These are phyloP conservation scores for Plasmodium fragile DNA, from an alignment of 169 alveolate species.

Conservation along the genomic window DNA sequence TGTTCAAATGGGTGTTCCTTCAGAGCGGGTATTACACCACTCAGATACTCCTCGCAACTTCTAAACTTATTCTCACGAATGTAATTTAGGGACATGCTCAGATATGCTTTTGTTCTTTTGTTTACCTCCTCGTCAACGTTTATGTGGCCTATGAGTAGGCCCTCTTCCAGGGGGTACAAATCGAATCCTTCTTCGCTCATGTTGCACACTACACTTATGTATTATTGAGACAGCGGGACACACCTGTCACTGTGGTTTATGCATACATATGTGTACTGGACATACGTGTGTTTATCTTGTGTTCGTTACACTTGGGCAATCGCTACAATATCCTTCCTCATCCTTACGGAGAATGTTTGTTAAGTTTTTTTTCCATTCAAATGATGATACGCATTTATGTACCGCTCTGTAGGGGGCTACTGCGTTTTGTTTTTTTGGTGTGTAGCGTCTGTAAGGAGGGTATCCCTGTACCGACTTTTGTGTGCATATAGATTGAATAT, in stretches of 20 bases:
- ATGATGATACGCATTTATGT: background rate
- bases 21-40: conserved; percentile 15
- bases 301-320: background rate
- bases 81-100: conserved; percentile 7
- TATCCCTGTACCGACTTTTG: background rate
- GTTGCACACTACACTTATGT: background rate
- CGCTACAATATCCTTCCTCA: background rate
- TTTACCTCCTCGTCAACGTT: conserved; percentile 42
- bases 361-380: too few relatives aligned
- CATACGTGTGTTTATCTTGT: background rate
- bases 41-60: conserved; percentile 36
- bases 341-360: background rate
- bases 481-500: background rate
- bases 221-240: background rate
- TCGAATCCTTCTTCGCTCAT: conserved; percentile 31
- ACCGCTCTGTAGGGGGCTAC: background rate
- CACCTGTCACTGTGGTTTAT: background rate
- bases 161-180: conserved; percentile 26
- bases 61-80: conserved; percentile 38
- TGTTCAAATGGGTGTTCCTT: conserved; percentile 68
- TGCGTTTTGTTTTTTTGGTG: background rate
- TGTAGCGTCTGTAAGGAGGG: background rate
- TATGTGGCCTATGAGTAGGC: conserved; percentile 10
- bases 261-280: background rate
- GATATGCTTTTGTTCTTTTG: conserved; percentile 4